Percentiles rank a stretch among this genome's conserved stretches.
phyloP scores from a whole-genome alignment of 345 rosid species.

The Ceriops zippeliana region DNA sequence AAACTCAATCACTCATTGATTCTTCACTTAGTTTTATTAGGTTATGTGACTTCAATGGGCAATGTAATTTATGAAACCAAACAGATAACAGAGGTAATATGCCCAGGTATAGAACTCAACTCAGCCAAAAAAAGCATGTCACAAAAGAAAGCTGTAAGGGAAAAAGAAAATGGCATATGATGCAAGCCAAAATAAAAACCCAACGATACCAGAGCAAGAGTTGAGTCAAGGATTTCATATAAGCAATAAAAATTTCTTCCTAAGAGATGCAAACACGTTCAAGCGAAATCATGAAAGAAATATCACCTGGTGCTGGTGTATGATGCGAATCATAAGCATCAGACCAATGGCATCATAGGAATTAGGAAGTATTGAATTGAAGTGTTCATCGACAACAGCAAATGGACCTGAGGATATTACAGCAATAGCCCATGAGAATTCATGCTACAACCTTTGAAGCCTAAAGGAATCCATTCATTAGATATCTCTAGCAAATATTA shows the following conservation, averaged over 20 bases:
- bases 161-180: neutral
- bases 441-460: conserved; percentile 1
- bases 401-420: conserved; percentile 70
- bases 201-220: neutral
- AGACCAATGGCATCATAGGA: conserved; percentile 95
- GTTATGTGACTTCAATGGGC: neutral
- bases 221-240: neutral
- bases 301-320: conserved; percentile 92
- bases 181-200: neutral
- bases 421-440: conserved; percentile 7
- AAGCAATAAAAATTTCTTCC: neutral
- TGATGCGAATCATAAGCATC: conserved; percentile 95
- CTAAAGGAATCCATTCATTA: neutral
- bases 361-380: conserved; percentile 75
- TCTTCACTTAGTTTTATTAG: neutral
- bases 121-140: too few species aligned
- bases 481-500: too few species aligned
- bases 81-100: neutral
- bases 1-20: neutral
- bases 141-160: too few species aligned
- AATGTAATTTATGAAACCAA: neutral
- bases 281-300: neutral
- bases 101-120: neutral
- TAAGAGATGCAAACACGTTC: neutral
- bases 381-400: conserved; percentile 92